Evolutionary conservation across 2,329 filamentous ascomycete genomes (phyloP).

Genomic region (Aschersonia sp.): DNA sequence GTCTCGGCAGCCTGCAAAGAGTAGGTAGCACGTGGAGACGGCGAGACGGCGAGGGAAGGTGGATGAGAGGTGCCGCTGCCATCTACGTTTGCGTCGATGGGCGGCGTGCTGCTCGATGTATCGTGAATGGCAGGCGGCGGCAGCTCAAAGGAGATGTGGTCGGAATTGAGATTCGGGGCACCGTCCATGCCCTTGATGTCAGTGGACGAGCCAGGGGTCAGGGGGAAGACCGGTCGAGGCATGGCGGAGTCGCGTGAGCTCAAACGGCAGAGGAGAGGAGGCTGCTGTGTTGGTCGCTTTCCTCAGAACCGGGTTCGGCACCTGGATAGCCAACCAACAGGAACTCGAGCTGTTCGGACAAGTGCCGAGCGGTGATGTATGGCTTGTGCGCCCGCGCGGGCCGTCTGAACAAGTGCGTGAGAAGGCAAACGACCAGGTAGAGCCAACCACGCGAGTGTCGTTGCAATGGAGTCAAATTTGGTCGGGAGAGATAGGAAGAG

Average conservation of each 20-base stretch:
- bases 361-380: neutral
- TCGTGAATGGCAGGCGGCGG: constrained; percentile 59
- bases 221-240: constrained; percentile 32
- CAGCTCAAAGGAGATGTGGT: constrained; percentile 59
- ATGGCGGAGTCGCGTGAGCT: constrained; percentile 10
- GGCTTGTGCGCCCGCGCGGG: neutral
- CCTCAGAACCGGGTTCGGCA: neutral
- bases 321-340: neutral
- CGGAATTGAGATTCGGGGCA: constrained; percentile 39
- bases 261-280: neutral
- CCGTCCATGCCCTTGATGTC: constrained; percentile 65
- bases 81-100: constrained; percentile 13
- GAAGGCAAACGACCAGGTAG: neutral
- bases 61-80: neutral
- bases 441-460: neutral
- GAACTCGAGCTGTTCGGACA: neutral
- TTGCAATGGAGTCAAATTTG: too few species aligned
- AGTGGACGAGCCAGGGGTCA: constrained; percentile 66
- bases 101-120: constrained; percentile 23
- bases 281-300: neutral
- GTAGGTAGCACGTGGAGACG: constrained; percentile 16
- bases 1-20: constrained; percentile 34
- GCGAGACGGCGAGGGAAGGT: constrained; percentile 8
- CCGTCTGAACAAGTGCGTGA: neutral
- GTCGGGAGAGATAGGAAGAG: too few species aligned